These are phyloP conservation scores for Magnaporthiopsis poae DNA, from an alignment of 2,329 filamentous ascomycete species.

Conservation along the genomic window DNA sequence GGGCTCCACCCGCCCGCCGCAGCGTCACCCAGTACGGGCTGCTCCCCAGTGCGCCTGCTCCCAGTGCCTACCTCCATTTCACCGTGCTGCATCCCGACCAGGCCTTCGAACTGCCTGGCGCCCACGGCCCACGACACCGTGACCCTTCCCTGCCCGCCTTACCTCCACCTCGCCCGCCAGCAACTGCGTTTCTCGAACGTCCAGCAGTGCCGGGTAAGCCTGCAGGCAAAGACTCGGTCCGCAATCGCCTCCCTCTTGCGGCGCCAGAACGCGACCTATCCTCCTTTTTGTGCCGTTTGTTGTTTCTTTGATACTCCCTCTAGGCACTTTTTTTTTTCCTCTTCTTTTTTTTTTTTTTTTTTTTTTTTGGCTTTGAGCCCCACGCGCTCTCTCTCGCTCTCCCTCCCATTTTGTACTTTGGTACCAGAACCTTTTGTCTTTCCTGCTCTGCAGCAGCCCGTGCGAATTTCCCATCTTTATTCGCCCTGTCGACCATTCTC, in stretches of 20 bases:
- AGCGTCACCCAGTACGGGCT: not conserved
- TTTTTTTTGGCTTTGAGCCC: not conserved
- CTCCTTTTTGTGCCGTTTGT: not conserved
- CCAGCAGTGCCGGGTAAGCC: not conserved
- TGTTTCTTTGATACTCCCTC: not conserved
- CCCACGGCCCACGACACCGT: not conserved
- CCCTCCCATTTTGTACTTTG: not conserved
- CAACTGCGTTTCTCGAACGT: not conserved
- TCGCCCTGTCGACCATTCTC: not conserved
- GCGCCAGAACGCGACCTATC: not conserved
- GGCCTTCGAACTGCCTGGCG: not conserved
- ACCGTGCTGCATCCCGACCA: not conserved
- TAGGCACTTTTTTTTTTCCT: not conserved
- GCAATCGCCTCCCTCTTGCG: not conserved
- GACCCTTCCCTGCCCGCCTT: not conserved
- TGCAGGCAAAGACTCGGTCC: not conserved
- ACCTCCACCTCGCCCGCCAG: not conserved
- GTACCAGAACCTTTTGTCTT: not conserved
- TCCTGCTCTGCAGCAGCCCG: not conserved
- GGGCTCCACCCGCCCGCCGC: not conserved
- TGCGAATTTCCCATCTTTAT: constrained; percentile 1
- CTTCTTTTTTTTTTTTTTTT: not conserved
- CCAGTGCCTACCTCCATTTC: not conserved
- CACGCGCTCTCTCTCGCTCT: not conserved
- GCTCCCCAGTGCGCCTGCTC: too few relatives aligned